These are phyloP conservation scores for Phytophthora fragariae DNA, from an alignment of 352 stramenopile species.

Conservation along the genomic window DNA sequence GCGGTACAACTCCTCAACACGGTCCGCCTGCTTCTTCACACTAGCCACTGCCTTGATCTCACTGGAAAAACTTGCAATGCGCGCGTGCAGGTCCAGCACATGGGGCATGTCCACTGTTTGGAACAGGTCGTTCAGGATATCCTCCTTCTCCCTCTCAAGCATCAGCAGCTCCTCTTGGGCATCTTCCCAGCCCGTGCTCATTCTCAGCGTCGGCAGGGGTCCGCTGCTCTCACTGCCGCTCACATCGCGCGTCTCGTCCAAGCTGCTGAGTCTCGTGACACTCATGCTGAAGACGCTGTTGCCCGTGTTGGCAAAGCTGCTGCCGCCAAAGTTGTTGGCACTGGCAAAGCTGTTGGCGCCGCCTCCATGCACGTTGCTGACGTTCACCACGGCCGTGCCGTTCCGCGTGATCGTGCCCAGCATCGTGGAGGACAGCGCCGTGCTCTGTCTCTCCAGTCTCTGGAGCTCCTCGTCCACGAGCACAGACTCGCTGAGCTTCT, in stretches of 20 bases:
- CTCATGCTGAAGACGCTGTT: slow-evolving; percentile 37
- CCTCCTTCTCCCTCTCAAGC: slow-evolving; percentile 77
- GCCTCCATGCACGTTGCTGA: slow-evolving; percentile 43
- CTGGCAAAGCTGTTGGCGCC: slow-evolving; percentile 5
- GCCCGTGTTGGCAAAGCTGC: slow-evolving; percentile 31
- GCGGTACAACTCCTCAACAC: slow-evolving; percentile 73
- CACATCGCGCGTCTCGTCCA: slow-evolving; percentile 42
- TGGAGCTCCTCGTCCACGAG: slow-evolving; percentile 71
- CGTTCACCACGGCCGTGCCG: slow-evolving; percentile 42
- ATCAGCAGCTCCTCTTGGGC: slow-evolving; percentile 66
- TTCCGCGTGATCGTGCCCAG: slow-evolving; percentile 51
- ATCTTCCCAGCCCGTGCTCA: slow-evolving; percentile 51
- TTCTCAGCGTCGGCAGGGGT: slow-evolving; percentile 24
- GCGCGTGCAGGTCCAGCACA: slow-evolving; percentile 73
- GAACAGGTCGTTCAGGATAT: slow-evolving; percentile 75
- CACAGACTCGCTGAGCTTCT: slow-evolving; percentile 79
- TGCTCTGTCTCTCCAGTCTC: slow-evolving; percentile 71
- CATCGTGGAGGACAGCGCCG: slow-evolving; percentile 66
- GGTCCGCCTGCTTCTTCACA: slow-evolving; percentile 81
- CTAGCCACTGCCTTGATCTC: slow-evolving; percentile 83
- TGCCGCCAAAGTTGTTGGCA: slow-evolving; percentile 19
- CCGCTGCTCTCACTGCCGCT: slow-evolving; percentile 48
- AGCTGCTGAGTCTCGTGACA: slow-evolving; percentile 22
- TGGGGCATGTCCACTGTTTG: slow-evolving; percentile 64
- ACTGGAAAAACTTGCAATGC: slow-evolving; percentile 75